Evolutionary conservation across 176 grass and related monocot species (phyloP).

Genomic region (Eragrostis curvula): DNA sequence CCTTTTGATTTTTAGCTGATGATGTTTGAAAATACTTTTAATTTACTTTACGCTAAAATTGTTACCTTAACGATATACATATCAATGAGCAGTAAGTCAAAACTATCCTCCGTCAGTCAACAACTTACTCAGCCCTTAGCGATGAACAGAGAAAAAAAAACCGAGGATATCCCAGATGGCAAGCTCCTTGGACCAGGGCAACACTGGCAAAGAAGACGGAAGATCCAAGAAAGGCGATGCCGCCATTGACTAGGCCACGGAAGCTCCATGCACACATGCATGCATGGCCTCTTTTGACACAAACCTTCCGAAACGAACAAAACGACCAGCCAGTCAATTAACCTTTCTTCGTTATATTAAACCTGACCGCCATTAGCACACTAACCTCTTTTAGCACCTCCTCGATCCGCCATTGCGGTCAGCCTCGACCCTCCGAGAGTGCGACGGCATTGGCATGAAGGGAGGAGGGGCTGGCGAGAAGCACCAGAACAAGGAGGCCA

Average conservation of each 20-base stretch:
- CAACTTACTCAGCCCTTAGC: not conserved
- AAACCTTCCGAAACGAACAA: conserved; percentile 16
- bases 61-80: too few species aligned
- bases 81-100: too few species aligned
- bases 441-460: conserved; percentile 46
- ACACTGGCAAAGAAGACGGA: conserved; percentile 4
- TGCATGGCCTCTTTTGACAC: not conserved
- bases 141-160: not conserved
- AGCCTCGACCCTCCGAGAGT: not conserved
- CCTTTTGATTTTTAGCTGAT: too few species aligned
- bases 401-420: conserved; percentile 41
- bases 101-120: not conserved
- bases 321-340: conserved; percentile 24
- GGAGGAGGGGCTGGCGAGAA: conserved; percentile 51
- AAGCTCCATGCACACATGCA: conserved; percentile 3
- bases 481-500: conserved; percentile 45
- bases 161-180: not conserved
- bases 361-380: conserved; percentile 17
- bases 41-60: too few species aligned
- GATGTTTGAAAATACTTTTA: too few species aligned
- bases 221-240: conserved; percentile 45
- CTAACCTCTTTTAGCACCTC: conserved; percentile 53
- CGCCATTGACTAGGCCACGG: conserved; percentile 35
- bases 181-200: conserved; percentile 1
- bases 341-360: conserved; percentile 13